Evolutionary conservation across 345 rosid species (phyloP), one percentile per base, ranked within the genome.

Genomic region (Bretschneidera sinensis): DNA sequence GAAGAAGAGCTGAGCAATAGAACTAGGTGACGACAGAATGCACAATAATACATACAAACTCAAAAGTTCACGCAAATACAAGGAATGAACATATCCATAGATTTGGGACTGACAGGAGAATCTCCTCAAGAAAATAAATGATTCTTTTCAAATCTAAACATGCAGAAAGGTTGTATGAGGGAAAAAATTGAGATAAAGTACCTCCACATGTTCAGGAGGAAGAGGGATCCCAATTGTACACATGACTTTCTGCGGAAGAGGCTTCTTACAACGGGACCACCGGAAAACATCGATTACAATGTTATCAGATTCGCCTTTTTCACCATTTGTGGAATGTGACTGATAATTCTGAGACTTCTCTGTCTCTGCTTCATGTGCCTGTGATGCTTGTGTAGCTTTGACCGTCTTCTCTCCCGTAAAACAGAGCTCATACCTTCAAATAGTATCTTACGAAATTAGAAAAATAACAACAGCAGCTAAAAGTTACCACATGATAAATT

Each of bases 181-280:
- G 45, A 39, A 39, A 39, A 39, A 4, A 2, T 11, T 16, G 24
- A 63, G 21, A 67, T 9, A 0, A 59, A 43, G 54, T 82, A 94
- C 99, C 98, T 95, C 94, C 58, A 95, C 60, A 68, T 88, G 79
- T 9, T 91, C 98, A 5, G 74, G 83, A 31, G 99, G 91, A 72
- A 90, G 75, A 19, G 99, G 99, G 39, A 95, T 79, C 58, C 99
- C 99, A 0, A 91, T 69, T 8, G 97, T 83, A 24, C 85, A 91
- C 90, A 95, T 85, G 52, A 82, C 69, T 69, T 85, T 88, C 75
- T 95, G 95, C 0, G 92, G 91, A 51, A 95, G 89, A 20, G 97
- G 95, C 67, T 76, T 88, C 92, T 82, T 91, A 59, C 99, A 95
- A 18, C 84, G 79, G 22, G 99, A 88, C 96, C 97, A 95, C 53